Evolutionary conservation across 139 green algal species (phyloP).

Genomic region (Tetradesmus lagerheimii): DNA sequence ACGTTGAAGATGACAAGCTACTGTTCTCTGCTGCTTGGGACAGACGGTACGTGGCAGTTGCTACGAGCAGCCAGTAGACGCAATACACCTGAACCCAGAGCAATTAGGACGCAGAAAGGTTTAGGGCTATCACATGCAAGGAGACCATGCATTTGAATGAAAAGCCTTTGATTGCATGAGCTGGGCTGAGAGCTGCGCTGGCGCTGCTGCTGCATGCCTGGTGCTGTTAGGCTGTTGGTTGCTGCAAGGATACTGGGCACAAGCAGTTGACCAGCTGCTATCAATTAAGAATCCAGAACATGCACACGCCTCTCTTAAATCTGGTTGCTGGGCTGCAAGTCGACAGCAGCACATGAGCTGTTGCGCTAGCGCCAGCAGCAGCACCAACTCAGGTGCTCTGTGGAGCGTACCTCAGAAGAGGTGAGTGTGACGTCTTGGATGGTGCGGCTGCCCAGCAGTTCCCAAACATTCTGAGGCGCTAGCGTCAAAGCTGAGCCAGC

Average conservation of each 20-base stretch:
- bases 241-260: not conserved
- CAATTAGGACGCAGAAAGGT: too few relatives aligned
- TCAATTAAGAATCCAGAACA: not conserved
- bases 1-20: conserved; percentile 4
- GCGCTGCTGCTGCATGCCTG: too few relatives aligned
- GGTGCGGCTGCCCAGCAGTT: conserved; percentile 3
- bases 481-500: not conserved
- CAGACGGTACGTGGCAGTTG: conserved; percentile 1
- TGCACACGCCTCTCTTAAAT: not conserved
- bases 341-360: not conserved
- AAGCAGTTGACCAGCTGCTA: not conserved
- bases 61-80: conserved; percentile 11
- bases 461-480: not conserved
- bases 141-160: too few relatives aligned
- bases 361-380: not conserved
- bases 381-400: too few relatives aligned
- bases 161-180: too few relatives aligned
- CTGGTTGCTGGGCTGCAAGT: not conserved
- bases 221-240: not conserved
- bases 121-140: too few relatives aligned
- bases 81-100: conserved; percentile 18
- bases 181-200: too few relatives aligned
- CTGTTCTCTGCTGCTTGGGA: not conserved
- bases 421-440: not conserved
- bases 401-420: not conserved